Base-by-base conservation (phyloP, 345 rosid species). In the Eucalyptus globulus region DNA sequence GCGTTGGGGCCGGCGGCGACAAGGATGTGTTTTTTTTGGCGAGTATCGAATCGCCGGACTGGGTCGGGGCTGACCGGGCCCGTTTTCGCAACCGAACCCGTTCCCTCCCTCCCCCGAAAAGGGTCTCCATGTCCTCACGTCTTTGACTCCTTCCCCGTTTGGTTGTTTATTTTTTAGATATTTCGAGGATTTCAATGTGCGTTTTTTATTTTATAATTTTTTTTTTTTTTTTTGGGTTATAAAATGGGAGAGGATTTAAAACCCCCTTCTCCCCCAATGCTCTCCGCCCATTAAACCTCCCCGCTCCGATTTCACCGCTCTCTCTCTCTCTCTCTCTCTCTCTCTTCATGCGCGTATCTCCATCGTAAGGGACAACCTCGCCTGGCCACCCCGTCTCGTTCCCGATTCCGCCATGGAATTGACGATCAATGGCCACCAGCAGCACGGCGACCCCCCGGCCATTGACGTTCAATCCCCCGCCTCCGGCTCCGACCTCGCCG, bases 231-330 rank as follows among this genome's bases (percentile, higher is more conserved):
- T 43, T 43, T 22, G 6, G 49, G 31, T 49, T 29, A 87, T 21
- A 43, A 87, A 87, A 17, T 22, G 43, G 83, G 65, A 87, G 22
- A 87, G 34, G 7, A 5, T 19, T 45, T 49, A 47, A 91, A 87
- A 69, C 83, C 83, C 53, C 80, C 69, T 27, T 17, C 58, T 7
- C 40, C n/a, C 54, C 80, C 12, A 16, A 40, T 76, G 40, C 22
- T 15, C 72, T 85, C 86, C 50, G 51, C 89, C 88, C 89, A 60
- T 85, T 45, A 88, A 90, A 80, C 87, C 93, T 58, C 91, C 60
- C 86, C 88, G 87, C 50, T 89, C 92, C 90, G 87, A 87, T 22
- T 88, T 89, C 22, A 4, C 89, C 88, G 90, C 47, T 76, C 87
- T 49, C 86, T 50, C 34, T 8, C 4, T 43, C n/a, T 60, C 50